Evolutionary conservation across 306 rosid species (phyloP).

Genomic region (Herpetospermum pedunculosum): DNA sequence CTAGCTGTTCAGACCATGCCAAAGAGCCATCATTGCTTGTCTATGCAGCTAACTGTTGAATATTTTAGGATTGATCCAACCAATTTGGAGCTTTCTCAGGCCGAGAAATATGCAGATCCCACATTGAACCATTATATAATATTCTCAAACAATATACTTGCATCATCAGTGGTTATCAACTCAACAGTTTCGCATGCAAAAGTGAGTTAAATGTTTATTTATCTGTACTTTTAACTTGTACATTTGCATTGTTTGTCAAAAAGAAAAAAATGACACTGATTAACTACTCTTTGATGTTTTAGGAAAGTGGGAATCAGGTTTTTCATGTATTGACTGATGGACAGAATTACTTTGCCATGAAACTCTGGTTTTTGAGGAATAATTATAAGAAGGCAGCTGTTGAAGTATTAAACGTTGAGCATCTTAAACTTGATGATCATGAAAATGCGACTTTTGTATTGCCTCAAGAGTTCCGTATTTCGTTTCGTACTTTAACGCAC

Average conservation of each 20-base stretch:
- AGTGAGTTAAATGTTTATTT: slow-evolving; percentile 37
- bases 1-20: slow-evolving; percentile 96
- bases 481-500: slow-evolving; percentile 35
- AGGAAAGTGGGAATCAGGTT: slow-evolving; percentile 71
- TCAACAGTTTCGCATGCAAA: slow-evolving; percentile 65
- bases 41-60: slow-evolving; percentile 87
- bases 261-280: slow-evolving; percentile 21
- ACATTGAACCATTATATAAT: slow-evolving; percentile 62
- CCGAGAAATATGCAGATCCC: slow-evolving; percentile 56
- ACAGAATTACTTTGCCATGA: slow-evolving; percentile 83
- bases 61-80: slow-evolving; percentile 50
- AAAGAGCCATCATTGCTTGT: slow-evolving; percentile 82
- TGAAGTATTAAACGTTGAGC: slow-evolving; percentile 70
- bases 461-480: slow-evolving; percentile 78
- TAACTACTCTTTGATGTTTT: slow-evolving; percentile 28
- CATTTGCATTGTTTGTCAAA: not conserved
- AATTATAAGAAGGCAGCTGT: slow-evolving; percentile 52
- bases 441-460: slow-evolving; percentile 26
- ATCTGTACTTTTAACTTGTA: slow-evolving; percentile 8
- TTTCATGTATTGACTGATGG: slow-evolving; percentile 88
- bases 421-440: slow-evolving; percentile 33
- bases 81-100: slow-evolving; percentile 31
- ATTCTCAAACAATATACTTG: slow-evolving; percentile 80
- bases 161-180: slow-evolving; percentile 82
- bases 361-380: slow-evolving; percentile 78